Evolutionary conservation across 2,329 filamentous ascomycete genomes (phyloP), one percentile per base, ranked within the genome.

Genomic region (Amesomyces nigricolor): DNA sequence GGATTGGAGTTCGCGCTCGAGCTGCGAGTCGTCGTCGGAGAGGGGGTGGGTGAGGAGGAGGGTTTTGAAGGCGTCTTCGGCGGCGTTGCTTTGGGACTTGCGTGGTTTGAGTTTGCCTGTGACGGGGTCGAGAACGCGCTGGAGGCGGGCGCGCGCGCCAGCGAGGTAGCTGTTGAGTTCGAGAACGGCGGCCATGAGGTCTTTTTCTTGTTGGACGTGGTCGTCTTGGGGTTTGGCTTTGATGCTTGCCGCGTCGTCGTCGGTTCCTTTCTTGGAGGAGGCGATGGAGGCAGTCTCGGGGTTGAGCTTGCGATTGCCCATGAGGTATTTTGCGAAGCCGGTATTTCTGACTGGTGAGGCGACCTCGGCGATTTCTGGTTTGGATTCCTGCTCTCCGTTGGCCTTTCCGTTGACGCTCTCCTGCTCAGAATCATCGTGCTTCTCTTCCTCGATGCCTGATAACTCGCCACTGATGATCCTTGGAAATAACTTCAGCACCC

Each of bases 111-210:
- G 68, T 58, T 79, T 82, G 19, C 82, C 83, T 0, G 82, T 86
- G 10, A 74, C 76, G 0, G 83, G 81, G 62, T 86, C 82, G 54
- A 86, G 75, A 29, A 82, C 76, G 9, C 80, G 74, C 65, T 86
- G 82, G 46, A 86, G 73, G 19, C 82, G 77, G 17, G 81, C 79
- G 57, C 94, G 84, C 16, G 91, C 90, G 60, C 95, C 89, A 0
- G 91, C 92, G 7, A 99, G 79, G 67, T 95, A 99, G 22, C 86
- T 87, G 64, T 89, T 89, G 2, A 99, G 78, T 60, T 92, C 91
- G 43, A 87, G 80, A 14, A 94, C 88, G 0, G 94, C 91, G 47
- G 83, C 79, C 62, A 83, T 87, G 37, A 99, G 78, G 62, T 96
- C 90, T 65, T 92, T 92, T 13, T 90, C 91, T 67, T 91, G 84